Evolutionary conservation across 805 yeast species (phyloP).

Genomic region (Candida wancherniae): DNA sequence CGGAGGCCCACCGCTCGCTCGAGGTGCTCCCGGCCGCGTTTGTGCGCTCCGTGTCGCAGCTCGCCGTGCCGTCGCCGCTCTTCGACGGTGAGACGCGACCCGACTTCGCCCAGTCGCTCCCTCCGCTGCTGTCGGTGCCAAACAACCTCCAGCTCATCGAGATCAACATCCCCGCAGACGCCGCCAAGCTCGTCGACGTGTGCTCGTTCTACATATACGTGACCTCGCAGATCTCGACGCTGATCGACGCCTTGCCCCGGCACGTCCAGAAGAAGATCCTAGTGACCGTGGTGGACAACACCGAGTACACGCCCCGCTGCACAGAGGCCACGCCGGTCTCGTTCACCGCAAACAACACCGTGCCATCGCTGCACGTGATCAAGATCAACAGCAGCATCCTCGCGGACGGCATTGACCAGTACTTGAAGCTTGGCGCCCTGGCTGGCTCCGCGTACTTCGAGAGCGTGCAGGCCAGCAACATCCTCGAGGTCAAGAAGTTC

Average conservation of each 20-base stretch:
- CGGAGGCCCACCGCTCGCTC: conserved; percentile 1
- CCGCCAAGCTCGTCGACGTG: conserved; percentile 9
- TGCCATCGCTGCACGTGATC: conserved; percentile 24
- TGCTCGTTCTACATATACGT: conserved; percentile 23
- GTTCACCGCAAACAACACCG: conserved; percentile 10
- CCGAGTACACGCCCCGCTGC: conserved; percentile 34
- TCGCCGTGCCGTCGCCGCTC: conserved; percentile 27
- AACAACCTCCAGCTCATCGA: conserved; percentile 21
- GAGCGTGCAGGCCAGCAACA: conserved; percentile 30
- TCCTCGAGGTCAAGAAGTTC: conserved; percentile 29
- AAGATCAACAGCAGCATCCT: conserved; percentile 29
- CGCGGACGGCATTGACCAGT: conserved; percentile 26
- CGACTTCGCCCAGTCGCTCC: conserved; percentile 12
- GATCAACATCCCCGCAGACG: conserved; percentile 16
- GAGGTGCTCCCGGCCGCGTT: conserved; percentile 9
- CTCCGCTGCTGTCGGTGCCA: conserved; percentile 8
- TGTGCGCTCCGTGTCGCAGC: conserved; percentile 7
- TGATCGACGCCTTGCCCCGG: conserved; percentile 12
- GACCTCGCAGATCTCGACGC: conserved; percentile 17
- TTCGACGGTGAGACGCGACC: conserved; percentile 25
- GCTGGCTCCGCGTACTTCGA: conserved; percentile 30
- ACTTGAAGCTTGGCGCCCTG: conserved; percentile 25
- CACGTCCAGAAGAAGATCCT: conserved; percentile 21
- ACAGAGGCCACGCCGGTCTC: conserved; percentile 26
- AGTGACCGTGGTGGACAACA: conserved; percentile 35